Conservation (phyloP, 2,329 filamentous ascomycete species). For the Xylogone sp. region DNA sequence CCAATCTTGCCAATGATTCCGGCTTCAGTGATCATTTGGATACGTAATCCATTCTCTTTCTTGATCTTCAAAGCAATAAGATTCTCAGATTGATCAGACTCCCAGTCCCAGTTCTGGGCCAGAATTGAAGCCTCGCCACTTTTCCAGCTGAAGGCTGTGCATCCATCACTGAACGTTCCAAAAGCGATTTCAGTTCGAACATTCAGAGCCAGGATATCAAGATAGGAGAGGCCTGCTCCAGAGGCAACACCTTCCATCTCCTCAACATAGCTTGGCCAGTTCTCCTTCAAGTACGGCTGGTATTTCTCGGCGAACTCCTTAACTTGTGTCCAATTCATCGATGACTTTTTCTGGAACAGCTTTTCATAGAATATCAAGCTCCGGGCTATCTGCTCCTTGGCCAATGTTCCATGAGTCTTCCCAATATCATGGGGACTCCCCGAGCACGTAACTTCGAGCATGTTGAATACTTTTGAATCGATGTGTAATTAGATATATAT, state of each 20-base stretch:
- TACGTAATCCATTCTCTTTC: slow-evolving; percentile 7
- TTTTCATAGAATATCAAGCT: slow-evolving; percentile 33
- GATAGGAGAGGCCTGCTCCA: slow-evolving; percentile 34
- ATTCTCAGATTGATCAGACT: slow-evolving; percentile 16
- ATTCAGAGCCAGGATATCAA: slow-evolving; percentile 47
- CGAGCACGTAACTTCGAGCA: slow-evolving; percentile 15
- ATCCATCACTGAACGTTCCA: slow-evolving; percentile 46
- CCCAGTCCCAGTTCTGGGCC: slow-evolving; percentile 28
- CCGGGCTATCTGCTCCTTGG: slow-evolving; percentile 26
- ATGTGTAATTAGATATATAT: not conserved
- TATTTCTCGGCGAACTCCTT: slow-evolving; percentile 14
- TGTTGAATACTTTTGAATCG: not conserved
- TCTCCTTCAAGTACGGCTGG: slow-evolving; percentile 9
- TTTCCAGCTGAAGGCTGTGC: slow-evolving; percentile 41
- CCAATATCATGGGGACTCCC: slow-evolving; percentile 29
- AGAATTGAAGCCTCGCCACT: slow-evolving; percentile 20
- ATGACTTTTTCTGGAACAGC: slow-evolving; percentile 30
- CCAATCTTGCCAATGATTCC: slow-evolving; percentile 43
- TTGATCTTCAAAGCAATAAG: slow-evolving; percentile 18
- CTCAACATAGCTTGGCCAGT: slow-evolving; percentile 16
- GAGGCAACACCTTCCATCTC: slow-evolving; percentile 43
- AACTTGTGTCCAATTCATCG: slow-evolving; percentile 28
- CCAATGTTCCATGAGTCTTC: slow-evolving; percentile 28
- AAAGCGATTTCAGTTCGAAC: slow-evolving; percentile 50
- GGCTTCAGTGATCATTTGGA: slow-evolving; percentile 22